Base-by-base conservation (phyloP, 139 green algal genomes). In the Coelastrella sp. region DNA sequence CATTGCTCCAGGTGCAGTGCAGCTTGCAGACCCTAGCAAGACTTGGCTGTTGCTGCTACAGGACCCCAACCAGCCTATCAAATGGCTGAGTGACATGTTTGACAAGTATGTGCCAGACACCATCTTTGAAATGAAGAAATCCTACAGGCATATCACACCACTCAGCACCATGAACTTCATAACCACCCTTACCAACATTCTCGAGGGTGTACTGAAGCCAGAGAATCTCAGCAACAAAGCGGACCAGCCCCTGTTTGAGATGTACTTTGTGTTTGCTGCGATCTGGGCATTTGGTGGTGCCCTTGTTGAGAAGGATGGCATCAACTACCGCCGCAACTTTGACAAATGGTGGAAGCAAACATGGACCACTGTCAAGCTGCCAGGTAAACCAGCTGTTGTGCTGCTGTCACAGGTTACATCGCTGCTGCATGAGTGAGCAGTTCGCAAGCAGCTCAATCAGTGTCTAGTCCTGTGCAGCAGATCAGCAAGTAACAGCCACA, bases 341-440 rank as follows among this genome's bases (percentile, higher is more conserved):
- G 96, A 99, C 95, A 98, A 98, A 93, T 99, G 96, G 96, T 99
- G 95, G 93, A 98, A 98, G 95, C 65, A 91, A 20, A 97, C 92
- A 0, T 99, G 94, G 94, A 97, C 95, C 4, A 94, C 93, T 54
- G 95, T 98, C 54, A 97, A 97, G 92, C 95, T 98, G 87, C 97
- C 96, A 22, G 93, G 94, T 88, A 57, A n/a, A 68, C 71, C n/a
- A 77, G 71, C 16, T 71, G 64, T 71, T 71, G 64, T 71, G 64
- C 13, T 71, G 64, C 64, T 47, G 32, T 47, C 32, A 47, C 32
- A 1, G 32, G 32, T 47, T 47, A 47, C 32, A 47, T 47, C 32
- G 32, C 32, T 47, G 32, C 32, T 47, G 32, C 32, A 0, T 47
- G 32, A 47, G 32, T 47, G 32, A 47, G 32, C 32, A 47, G 32